phyloP scores from a whole-genome alignment of 495 filamentous ascomycete genomes.

The Zalerion maritima region DNA sequence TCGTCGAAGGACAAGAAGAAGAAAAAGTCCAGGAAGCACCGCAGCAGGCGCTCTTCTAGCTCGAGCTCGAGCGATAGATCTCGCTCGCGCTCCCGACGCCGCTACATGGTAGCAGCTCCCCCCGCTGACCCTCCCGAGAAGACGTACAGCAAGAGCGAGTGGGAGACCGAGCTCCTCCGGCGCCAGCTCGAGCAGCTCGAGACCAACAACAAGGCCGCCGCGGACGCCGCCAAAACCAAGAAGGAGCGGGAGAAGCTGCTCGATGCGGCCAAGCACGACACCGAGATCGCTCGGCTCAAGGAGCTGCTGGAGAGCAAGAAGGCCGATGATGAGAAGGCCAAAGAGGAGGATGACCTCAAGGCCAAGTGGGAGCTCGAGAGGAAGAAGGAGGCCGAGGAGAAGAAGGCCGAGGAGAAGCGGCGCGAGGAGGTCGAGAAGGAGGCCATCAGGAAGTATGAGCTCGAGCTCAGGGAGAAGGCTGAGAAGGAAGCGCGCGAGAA shows the following conservation, averaged over 20 bases:
- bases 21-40: slow-evolving; percentile 9
- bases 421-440: slow-evolving; percentile 42
- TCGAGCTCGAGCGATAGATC: slow-evolving; percentile 13
- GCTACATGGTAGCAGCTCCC: no score
- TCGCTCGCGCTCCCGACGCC: slow-evolving; percentile 11
- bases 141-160: slow-evolving; percentile 15
- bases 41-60: slow-evolving; percentile 12
- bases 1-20: slow-evolving; percentile 11
- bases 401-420: slow-evolving; percentile 31
- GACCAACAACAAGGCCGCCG: slow-evolving; percentile 9
- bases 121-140: no score
- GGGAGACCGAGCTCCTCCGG: slow-evolving; percentile 16
- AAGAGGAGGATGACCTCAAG: slow-evolving; percentile 35
- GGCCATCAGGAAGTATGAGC: slow-evolving; percentile 38
- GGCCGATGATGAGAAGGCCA: slow-evolving; percentile 23
- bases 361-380: slow-evolving; percentile 39
- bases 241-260: slow-evolving; percentile 29
- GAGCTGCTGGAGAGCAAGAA: slow-evolving; percentile 30
- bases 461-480: slow-evolving; percentile 26
- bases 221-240: slow-evolving; percentile 16
- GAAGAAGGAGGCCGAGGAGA: slow-evolving; percentile 37
- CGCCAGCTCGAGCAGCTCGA: slow-evolving; percentile 20
- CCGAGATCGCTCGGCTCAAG: slow-evolving; percentile 20
- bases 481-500: slow-evolving; percentile 35
- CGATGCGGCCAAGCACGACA: slow-evolving; percentile 14